Evolutionary conservation across 83 land plant genomes (phyloP).

Genomic region (Picea abies): DNA sequence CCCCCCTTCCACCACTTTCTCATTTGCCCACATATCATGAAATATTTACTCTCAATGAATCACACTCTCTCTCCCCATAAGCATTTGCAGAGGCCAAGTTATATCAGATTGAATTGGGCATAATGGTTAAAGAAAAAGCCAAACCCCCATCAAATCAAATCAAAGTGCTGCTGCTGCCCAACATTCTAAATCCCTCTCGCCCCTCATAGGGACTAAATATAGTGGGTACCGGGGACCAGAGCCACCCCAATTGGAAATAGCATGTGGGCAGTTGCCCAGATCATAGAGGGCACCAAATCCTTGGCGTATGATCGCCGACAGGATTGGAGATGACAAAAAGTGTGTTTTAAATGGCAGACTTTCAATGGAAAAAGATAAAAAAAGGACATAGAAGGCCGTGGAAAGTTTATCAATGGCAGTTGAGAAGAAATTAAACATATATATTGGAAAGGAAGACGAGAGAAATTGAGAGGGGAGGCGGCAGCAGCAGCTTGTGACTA

Average conservation of each 20-base stretch:
- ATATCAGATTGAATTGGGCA: background rate
- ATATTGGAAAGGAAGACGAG: no score
- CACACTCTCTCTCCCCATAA: background rate
- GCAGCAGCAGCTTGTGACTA: conserved; percentile 4
- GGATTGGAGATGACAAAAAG: conserved; percentile 16
- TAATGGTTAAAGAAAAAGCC: conserved; percentile 1
- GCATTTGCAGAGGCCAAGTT: conserved; percentile 15
- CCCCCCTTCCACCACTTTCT: conserved; percentile 8
- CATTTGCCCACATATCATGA: conserved; percentile 10
- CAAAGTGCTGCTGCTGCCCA: conserved; percentile 13
- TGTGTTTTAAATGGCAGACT: background rate
- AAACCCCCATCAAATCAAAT: conserved; percentile 20
- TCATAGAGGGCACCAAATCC: conserved; percentile 16
- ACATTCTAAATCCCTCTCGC: conserved; percentile 6
- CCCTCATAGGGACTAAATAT: background rate
- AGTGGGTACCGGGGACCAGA: conserved; percentile 16
- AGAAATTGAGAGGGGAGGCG: background rate
- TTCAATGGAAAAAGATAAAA: no score
- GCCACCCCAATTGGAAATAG: conserved; percentile 3
- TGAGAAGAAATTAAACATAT: background rate
- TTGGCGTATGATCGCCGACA: conserved; percentile 11
- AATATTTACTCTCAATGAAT: background rate
- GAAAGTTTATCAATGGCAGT: conserved; percentile 4
- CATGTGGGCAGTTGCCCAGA: conserved; percentile 19
- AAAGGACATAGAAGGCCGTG: conserved; percentile 20